A percentile compares a stretch with the other conserved stretches of the same genome.
These are phyloP conservation scores for Chlamydomonas applanata DNA, from an alignment of 139 green algal genomes.

Conservation along the genomic window DNA sequence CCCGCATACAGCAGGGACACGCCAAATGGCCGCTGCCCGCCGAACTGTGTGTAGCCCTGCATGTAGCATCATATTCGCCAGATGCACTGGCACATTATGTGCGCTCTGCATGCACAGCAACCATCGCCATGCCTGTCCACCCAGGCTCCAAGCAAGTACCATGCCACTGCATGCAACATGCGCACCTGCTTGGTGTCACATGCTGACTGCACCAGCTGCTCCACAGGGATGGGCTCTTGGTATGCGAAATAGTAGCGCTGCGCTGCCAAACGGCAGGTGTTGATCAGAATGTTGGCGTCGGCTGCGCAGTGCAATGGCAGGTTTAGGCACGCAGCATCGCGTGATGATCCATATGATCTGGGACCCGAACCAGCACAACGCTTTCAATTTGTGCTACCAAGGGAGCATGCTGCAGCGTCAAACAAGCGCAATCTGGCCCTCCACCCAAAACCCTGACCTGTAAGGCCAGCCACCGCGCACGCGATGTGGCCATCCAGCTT, in stretches of 20 bases:
- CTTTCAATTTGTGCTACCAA: neutral
- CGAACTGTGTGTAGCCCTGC: slow-evolving; percentile 97
- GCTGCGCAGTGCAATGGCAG: slow-evolving; percentile 46
- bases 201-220: slow-evolving; percentile 92
- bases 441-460: slow-evolving; percentile 43
- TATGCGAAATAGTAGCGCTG: slow-evolving; percentile 91
- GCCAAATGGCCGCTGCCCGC: slow-evolving; percentile 94
- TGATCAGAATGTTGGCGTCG: slow-evolving; percentile 99
- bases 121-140: too few relatives aligned
- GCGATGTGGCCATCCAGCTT: slow-evolving; percentile 96
- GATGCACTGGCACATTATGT: too few relatives aligned
- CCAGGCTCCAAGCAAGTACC: neutral
- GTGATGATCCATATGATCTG: too few relatives aligned
- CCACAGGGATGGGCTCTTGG: slow-evolving; percentile 95
- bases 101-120: too few relatives aligned
- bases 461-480: slow-evolving; percentile 94
- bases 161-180: neutral
- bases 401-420: neutral
- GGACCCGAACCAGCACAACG: too few relatives aligned
- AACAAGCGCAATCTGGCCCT: neutral
- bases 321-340: too few relatives aligned
- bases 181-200: slow-evolving; percentile 95
- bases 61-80: neutral
- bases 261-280: slow-evolving; percentile 80
- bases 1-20: slow-evolving; percentile 97